Evolutionary conservation across 257 asterid species (phyloP).

Genomic region (Solanum infundibuliforme): DNA sequence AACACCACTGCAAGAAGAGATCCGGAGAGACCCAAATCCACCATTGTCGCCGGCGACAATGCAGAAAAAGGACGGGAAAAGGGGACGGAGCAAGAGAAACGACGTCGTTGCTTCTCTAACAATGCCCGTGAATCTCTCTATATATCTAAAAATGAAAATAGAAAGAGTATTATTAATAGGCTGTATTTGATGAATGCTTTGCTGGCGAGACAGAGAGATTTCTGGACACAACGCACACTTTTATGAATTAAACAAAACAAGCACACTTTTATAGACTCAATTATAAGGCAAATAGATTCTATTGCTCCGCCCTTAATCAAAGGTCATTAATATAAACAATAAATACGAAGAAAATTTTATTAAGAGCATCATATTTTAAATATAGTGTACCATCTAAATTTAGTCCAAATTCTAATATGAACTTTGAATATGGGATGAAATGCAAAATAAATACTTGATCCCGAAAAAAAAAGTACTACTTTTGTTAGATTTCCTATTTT

Average conservation of each 20-base stretch:
- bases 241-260: neutral
- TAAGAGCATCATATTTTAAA: too few species aligned
- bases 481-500: too few species aligned
- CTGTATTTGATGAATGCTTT: constrained; percentile 5
- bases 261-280: neutral
- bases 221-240: neutral
- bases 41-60: constrained; percentile 28
- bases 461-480: too few species aligned
- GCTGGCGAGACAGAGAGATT: constrained; percentile 14
- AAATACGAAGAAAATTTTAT: accelerated
- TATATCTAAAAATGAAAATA: neutral
- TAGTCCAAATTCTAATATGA: too few species aligned
- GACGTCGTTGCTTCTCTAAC: neutral
- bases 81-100: neutral
- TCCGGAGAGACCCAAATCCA: constrained; percentile 33
- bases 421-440: too few species aligned
- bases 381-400: too few species aligned
- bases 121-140: neutral
- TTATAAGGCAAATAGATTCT: too few species aligned
- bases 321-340: too few species aligned
- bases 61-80: constrained; percentile 8
- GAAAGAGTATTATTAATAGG: neutral
- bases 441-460: too few species aligned
- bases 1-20: constrained; percentile 30
- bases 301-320: too few species aligned